Base-by-base conservation (phyloP, 2,329 filamentous ascomycete genomes). In the Lachnellula hyalina region DNA sequence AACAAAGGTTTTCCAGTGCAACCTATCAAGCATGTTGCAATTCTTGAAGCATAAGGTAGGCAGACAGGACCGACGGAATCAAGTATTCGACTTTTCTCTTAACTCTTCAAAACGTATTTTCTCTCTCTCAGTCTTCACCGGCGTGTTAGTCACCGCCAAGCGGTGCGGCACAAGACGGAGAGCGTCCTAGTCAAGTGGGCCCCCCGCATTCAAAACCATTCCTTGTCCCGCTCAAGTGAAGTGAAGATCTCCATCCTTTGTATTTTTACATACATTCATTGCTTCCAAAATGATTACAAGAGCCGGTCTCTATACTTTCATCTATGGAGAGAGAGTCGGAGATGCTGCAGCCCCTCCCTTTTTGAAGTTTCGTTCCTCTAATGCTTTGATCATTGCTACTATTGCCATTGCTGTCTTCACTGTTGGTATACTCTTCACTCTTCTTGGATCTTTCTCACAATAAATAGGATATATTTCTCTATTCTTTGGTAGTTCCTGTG, bases 401-500 rank as follows among this genome's bases (percentile, higher is more conserved):
- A 56, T 65, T 36, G 55, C 60, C 8, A 55, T 63, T 51, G 63
- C 65, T 42, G 56, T 65, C 1, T 65, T 67, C 38, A 65, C 65
- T 28, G 58, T 65, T 51, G 17, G 52, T 59, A 12, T 28, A 34
- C 15, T 41, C 3, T 15, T 25, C 5, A 19, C n/a, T n/a, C n/a
- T n/a, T 45, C 17, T 15, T 15, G 23, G 4, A 34, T 25, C 12
- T 34, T 23, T 41, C 48, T 51, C 21, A 57, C 14, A 11, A 36
- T 14, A 5, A 44, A 54, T 45, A 59, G 63, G 83, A 86, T 66
- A 81, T 85, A 63, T 83, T 85, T 62, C 74, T 81, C 38, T 85
- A 85, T 61, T 80, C 76, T 9, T 69, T 85, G 19, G 80, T 90
- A 34, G 81, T 89, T 0, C 87, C 87, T 0, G 86, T 90, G 14